Conservation (phyloP, 805 yeast genomes). For the Dipodascopsis uninucleata region DNA sequence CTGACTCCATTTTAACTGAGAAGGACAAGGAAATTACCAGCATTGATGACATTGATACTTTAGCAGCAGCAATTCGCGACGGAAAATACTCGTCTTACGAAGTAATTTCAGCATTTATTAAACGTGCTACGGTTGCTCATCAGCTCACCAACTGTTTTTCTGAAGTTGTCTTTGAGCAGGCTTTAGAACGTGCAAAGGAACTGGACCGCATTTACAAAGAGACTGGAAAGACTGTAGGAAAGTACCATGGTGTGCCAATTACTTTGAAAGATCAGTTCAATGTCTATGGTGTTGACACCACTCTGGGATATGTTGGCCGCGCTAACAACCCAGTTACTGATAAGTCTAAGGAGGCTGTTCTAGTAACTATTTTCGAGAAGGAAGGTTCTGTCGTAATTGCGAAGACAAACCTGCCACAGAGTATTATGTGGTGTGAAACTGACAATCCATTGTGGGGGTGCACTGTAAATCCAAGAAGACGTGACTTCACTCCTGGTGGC, state of each 20-base stretch:
- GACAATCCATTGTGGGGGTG: slow-evolving; percentile 45
- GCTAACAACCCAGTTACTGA: slow-evolving; percentile 41
- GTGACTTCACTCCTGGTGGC: slow-evolving; percentile 49
- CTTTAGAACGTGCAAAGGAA: slow-evolving; percentile 51
- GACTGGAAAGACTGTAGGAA: slow-evolving; percentile 54
- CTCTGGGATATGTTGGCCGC: slow-evolving; percentile 34
- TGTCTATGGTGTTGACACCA: slow-evolving; percentile 52
- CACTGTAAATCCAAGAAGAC: slow-evolving; percentile 46
- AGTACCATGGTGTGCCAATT: slow-evolving; percentile 65
- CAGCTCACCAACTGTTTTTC: slow-evolving; percentile 35
- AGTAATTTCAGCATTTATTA: slow-evolving; percentile 45
- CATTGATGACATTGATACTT: slow-evolving; percentile 25
- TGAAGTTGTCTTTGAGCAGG: slow-evolving; percentile 52
- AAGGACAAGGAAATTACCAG: slow-evolving; percentile 32
- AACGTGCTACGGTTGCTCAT: slow-evolving; percentile 29
- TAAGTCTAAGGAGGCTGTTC: slow-evolving; percentile 44
- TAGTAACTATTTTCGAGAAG: slow-evolving; percentile 46
- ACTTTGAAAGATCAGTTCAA: slow-evolving; percentile 65
- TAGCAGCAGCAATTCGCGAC: slow-evolving; percentile 23
- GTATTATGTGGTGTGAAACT: slow-evolving; percentile 50
- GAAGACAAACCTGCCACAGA: slow-evolving; percentile 55
- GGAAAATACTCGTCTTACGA: slow-evolving; percentile 43
- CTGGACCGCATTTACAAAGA: slow-evolving; percentile 49
- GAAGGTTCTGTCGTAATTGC: slow-evolving; percentile 60
- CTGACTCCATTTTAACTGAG: slow-evolving; percentile 24